phyloP scores from a whole-genome alignment of 2,329 filamentous ascomycete genomes.

The Calonectria ilicicola region DNA sequence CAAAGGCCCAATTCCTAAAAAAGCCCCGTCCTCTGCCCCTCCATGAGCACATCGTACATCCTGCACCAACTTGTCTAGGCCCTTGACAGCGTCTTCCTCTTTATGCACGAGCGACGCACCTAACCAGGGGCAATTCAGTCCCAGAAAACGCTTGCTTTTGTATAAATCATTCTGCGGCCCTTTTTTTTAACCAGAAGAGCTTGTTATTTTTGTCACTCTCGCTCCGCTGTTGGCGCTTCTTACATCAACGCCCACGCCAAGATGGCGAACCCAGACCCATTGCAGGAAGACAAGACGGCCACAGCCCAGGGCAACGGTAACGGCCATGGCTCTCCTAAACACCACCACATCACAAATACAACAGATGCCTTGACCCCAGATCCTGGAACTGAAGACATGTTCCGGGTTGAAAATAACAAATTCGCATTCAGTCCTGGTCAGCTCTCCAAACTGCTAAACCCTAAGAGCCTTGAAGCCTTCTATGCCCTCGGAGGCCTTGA shows the following conservation, averaged over 20 bases:
- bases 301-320: constrained; percentile 6
- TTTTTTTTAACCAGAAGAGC: not conserved
- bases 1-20: not conserved
- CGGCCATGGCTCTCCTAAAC: constrained; percentile 19
- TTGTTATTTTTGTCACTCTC: not conserved
- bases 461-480: constrained; percentile 81
- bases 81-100: constrained; percentile 18
- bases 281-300: constrained; percentile 28
- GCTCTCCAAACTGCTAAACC: constrained; percentile 82
- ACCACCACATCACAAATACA: constrained; percentile 36
- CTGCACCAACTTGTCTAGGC: not conserved
- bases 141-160: not conserved
- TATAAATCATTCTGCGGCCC: not conserved
- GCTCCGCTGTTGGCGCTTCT: not conserved
- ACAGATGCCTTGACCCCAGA: constrained; percentile 60
- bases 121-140: constrained; percentile 8
- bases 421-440: constrained; percentile 89
- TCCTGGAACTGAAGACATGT: constrained; percentile 79
- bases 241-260: constrained; percentile 28
- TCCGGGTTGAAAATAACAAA: constrained; percentile 78
- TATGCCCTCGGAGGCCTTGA: constrained; percentile 79
- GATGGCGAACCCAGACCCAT: constrained; percentile 30
- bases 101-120: not conserved
- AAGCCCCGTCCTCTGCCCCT: constrained; percentile 11
- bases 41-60: constrained; percentile 8